phyloP scores from a whole-genome alignment of 805 yeast genomes.

The Wickerhamomyces bovis region DNA sequence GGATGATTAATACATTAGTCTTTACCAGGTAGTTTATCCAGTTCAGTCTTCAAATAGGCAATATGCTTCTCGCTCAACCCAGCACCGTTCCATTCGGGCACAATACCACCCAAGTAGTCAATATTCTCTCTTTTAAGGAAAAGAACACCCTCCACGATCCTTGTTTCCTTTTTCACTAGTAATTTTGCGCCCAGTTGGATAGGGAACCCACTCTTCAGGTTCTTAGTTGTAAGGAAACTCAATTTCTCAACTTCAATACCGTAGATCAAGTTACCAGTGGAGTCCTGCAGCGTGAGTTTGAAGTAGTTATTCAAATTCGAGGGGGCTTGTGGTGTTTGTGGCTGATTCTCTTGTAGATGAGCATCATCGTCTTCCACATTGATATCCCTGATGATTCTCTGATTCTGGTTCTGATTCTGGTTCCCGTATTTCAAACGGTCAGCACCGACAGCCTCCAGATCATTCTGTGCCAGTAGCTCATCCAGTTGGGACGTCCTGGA shows the following conservation, averaged over 20 bases:
- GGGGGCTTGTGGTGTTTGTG: conserved; percentile 1
- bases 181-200: conserved; percentile 53
- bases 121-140: conserved; percentile 24
- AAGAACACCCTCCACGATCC: conserved; percentile 41
- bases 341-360: not conserved
- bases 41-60: conserved; percentile 24
- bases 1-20: not conserved
- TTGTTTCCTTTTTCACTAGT: conserved; percentile 42
- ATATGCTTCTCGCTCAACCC: conserved; percentile 27
- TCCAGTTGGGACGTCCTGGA: conserved; percentile 52
- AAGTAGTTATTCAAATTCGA: conserved; percentile 28
- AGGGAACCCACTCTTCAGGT: conserved; percentile 26
- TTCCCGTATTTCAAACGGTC: conserved; percentile 39
- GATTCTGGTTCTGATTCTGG: conserved; percentile 13
- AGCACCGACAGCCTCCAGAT: conserved; percentile 53
- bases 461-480: conserved; percentile 42
- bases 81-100: conserved; percentile 31
- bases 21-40: conserved; percentile 13
- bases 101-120: conserved; percentile 34
- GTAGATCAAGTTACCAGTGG: conserved; percentile 41
- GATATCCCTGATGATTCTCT: conserved; percentile 37
- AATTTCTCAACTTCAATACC: conserved; percentile 55
- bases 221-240: conserved; percentile 33
- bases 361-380: conserved; percentile 36
- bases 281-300: conserved; percentile 55